These are phyloP conservation scores for Nicotiana attenuata DNA, from an alignment of 257 asterid genomes.

Conservation along the genomic window DNA sequence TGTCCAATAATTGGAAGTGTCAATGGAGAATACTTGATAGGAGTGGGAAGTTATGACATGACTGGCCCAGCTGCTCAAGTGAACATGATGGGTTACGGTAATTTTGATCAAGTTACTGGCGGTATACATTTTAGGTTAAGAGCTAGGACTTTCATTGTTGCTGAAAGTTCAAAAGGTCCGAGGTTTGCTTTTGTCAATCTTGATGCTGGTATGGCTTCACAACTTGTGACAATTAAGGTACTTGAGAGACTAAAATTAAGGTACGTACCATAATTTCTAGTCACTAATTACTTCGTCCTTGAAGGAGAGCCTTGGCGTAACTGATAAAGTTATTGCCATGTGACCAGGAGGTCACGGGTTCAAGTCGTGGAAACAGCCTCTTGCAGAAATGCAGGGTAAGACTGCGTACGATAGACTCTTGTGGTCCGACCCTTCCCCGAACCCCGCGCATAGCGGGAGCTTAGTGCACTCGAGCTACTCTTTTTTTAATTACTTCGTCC, in stretches of 20 bases:
- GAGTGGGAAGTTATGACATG: slow-evolving; percentile 63
- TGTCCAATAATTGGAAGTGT: not conserved
- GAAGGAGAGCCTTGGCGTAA: no score
- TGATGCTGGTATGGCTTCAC: slow-evolving; percentile 71
- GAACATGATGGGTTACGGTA: slow-evolving; percentile 68
- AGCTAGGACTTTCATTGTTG: slow-evolving; percentile 44
- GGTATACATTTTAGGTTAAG: slow-evolving; percentile 58
- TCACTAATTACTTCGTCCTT: not conserved
- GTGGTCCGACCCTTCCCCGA: no score
- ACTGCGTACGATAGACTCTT: no score
- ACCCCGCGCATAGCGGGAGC: no score
- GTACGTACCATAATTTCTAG: slow-evolving; percentile 9
- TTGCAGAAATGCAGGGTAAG: no score
- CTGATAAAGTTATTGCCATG: no score
- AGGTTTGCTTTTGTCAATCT: slow-evolving; percentile 52
- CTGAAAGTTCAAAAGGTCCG: slow-evolving; percentile 24
- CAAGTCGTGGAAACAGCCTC: no score
- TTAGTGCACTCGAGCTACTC: no score
- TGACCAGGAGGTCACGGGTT: no score
- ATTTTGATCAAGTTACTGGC: slow-evolving; percentile 41
- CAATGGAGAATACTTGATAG: slow-evolving; percentile 43
- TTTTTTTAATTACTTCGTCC: no score
- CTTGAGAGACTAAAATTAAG: slow-evolving; percentile 42
- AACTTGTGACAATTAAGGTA: slow-evolving; percentile 54
- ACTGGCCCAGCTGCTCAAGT: slow-evolving; percentile 73